These are phyloP conservation scores for Pyricularia sp. DNA, from an alignment of 2,329 filamentous ascomycete species.

Conservation along the genomic window DNA sequence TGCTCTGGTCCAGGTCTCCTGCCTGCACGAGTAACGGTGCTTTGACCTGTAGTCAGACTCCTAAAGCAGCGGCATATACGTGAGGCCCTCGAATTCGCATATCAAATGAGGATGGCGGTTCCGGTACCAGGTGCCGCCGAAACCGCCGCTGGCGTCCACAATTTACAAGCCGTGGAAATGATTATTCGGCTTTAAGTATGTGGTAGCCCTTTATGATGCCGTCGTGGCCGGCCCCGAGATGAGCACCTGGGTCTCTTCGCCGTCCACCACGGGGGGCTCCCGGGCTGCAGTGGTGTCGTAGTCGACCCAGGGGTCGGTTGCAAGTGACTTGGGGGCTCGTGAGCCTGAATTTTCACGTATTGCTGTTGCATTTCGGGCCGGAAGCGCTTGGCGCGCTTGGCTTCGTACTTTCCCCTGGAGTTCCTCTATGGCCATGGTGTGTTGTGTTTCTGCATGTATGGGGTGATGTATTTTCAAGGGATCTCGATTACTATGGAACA, in stretches of 20 bases:
- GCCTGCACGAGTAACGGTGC: conserved; percentile 23
- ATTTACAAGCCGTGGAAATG: neutral
- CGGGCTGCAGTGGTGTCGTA: neutral
- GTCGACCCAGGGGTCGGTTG: neutral
- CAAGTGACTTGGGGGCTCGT: neutral
- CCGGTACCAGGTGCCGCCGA: conserved; percentile 2
- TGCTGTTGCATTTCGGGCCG: neutral
- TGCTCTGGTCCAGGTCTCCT: neutral
- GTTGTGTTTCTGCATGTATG: neutral
- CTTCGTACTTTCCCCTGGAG: neutral
- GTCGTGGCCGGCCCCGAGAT: neutral
- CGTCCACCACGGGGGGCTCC: neutral
- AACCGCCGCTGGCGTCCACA: neutral
- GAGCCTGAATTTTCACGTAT: neutral
- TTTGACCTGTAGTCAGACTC: conserved; percentile 46
- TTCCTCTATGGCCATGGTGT: neutral
- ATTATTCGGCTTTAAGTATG: neutral
- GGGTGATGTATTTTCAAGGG: no score
- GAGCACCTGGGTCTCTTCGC: neutral
- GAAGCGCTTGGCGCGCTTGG: neutral
- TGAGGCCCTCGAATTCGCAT: conserved; percentile 38
- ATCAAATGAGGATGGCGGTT: neutral
- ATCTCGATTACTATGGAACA: no score
- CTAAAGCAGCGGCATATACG: conserved; percentile 48
- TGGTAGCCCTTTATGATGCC: neutral